phyloP scores from a whole-genome alignment of 2,329 filamentous ascomycete species.

The Aspergillus novoparasiticus region DNA sequence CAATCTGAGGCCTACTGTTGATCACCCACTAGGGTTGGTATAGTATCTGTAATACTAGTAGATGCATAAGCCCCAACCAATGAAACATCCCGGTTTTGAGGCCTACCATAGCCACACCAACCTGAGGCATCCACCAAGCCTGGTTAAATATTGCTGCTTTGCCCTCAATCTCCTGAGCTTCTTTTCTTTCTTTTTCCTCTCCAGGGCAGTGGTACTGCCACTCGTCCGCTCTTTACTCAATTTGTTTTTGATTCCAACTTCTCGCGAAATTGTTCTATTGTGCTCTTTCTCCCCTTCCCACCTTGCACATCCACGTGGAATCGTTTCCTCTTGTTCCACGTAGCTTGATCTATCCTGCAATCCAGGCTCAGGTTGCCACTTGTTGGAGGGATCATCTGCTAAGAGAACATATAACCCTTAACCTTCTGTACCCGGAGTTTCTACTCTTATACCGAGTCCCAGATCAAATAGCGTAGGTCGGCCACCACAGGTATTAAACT shows the following conservation, averaged over 20 bases:
- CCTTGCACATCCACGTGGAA: neutral
- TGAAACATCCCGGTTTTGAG: neutral
- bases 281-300: neutral
- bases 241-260: neutral
- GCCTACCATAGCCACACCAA: neutral
- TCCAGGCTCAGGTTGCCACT: neutral
- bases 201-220: slow-evolving; percentile 3
- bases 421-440: neutral
- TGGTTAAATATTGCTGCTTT: neutral
- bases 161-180: neutral
- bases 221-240: neutral
- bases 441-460: neutral
- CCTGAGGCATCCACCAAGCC: neutral
- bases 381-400: neutral
- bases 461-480: slow-evolving; percentile 3
- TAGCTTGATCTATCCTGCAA: neutral
- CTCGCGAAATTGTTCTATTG: neutral
- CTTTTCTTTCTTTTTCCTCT: neutral
- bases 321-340: neutral
- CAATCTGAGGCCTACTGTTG: neutral
- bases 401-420: neutral
- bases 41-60: neutral
- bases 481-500: neutral
- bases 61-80: neutral
- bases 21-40: neutral